Conservation (phyloP, 1,139 yeast genomes). For the Yamadazyma aaseri region DNA sequence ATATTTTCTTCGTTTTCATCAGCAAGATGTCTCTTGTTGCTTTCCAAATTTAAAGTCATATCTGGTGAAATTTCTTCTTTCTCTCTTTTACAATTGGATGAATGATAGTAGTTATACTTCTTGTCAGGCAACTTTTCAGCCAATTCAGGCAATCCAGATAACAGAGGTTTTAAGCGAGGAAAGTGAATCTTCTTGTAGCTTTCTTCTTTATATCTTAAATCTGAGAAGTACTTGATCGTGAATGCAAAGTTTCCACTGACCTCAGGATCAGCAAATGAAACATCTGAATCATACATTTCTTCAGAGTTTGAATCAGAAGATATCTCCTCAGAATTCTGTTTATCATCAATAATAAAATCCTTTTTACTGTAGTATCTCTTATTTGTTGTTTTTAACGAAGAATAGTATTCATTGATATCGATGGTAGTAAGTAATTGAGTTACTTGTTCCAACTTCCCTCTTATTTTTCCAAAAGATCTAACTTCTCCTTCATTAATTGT, state of each 20-base stretch:
- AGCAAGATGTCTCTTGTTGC: slow-evolving; percentile 1
- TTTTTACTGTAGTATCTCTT: slow-evolving; percentile 24
- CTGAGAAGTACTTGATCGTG: slow-evolving; percentile 36
- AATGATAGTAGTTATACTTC: slow-evolving; percentile 32
- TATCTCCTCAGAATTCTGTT: slow-evolving; percentile 16
- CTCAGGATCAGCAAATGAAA: slow-evolving; percentile 54
- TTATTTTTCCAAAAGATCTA: slow-evolving; percentile 49
- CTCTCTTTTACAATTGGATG: slow-evolving; percentile 14
- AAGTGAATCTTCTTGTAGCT: slow-evolving; percentile 19
- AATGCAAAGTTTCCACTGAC: slow-evolving; percentile 52
- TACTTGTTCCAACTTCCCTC: slow-evolving; percentile 52
- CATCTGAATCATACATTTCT: slow-evolving; percentile 47
- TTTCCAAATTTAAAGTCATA: slow-evolving; percentile 11
- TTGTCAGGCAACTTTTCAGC: slow-evolving; percentile 27
- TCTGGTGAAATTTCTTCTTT: slow-evolving; percentile 23
- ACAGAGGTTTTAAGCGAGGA: slow-evolving; percentile 33
- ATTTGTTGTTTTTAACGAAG: slow-evolving; percentile 17
- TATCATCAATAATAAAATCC: slow-evolving; percentile 30
- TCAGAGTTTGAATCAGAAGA: slow-evolving; percentile 45
- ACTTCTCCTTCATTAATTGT: slow-evolving; percentile 52
- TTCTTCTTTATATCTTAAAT: slow-evolving; percentile 10
- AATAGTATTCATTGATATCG: slow-evolving; percentile 25
- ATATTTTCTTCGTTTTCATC: slow-evolving; percentile 1
- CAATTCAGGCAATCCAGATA: slow-evolving; percentile 26
- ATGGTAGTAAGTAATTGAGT: slow-evolving; percentile 25